A percentile compares a stretch with the other conserved stretches of the same genome.
phyloP scores from a whole-genome alignment of 441 rosid genomes.

The Mallotus repandus region DNA sequence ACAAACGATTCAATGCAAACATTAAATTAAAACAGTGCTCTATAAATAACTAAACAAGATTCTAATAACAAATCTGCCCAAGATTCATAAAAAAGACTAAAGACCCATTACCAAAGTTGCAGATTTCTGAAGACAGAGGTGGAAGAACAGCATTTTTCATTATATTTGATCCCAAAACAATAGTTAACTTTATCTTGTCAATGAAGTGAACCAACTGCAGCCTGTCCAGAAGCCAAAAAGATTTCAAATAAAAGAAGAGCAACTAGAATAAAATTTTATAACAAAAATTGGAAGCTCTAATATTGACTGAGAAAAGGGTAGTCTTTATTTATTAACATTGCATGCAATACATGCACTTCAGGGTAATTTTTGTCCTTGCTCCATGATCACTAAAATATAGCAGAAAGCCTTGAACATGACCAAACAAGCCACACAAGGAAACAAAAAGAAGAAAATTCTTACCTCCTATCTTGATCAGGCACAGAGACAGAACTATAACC shows the following conservation, averaged over 20 bases:
- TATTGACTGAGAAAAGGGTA: background rate
- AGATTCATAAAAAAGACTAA: too few species aligned
- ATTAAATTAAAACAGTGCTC: background rate
- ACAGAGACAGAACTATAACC: too few species aligned
- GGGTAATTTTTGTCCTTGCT: too few species aligned
- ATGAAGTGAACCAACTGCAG: background rate
- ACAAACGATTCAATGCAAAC: background rate
- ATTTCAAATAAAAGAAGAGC: background rate
- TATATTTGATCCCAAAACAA: conserved; percentile 13
- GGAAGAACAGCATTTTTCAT: conserved; percentile 44
- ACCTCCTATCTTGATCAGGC: too few species aligned
- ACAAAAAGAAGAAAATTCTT: too few species aligned
- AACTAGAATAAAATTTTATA: background rate
- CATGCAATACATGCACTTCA: too few species aligned
- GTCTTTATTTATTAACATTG: too few species aligned
- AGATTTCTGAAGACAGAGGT: conserved; percentile 29
- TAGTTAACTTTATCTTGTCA: background rate
- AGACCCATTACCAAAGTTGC: conserved; percentile 28
- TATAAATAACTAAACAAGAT: too few species aligned
- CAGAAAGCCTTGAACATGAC: too few species aligned
- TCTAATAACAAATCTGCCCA: background rate
- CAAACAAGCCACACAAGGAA: too few species aligned
- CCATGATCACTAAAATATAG: too few species aligned
- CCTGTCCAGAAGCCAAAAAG: background rate
- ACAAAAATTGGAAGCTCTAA: background rate